Evolutionary conservation across 1,284 basidiomycete species (phyloP), one percentile per base, ranked within the genome.

Genomic region (Sanghuangporus sanghuang): DNA sequence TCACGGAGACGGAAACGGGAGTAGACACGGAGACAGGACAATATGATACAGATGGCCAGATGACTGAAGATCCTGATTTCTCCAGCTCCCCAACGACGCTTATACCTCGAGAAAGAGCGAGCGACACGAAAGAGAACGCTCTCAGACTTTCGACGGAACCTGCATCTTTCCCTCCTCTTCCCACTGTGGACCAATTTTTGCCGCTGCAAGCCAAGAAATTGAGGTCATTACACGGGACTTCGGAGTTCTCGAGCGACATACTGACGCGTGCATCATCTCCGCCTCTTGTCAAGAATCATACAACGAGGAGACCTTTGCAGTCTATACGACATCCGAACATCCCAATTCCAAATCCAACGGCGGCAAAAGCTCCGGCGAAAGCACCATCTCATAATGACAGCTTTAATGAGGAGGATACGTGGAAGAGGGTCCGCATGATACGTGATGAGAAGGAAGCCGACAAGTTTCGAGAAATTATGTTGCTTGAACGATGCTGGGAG

Each of bases 401-500:
- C 27, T 21, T 60, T 14, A 46, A 89, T 68, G 83, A 87, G 68
- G 83, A 88, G 63, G 87, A 90, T 64, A 86, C 87, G 0, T 93
- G 90, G 87, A 85, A 85, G 67, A 87, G 86, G 66, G 85, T 92
- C 52, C 81, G 80, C 69, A 83, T 87, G 78, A 79, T 81, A 54
- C 81, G 84, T 66, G 85, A 90, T 68, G 85, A 91, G 69, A 78
- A 82, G 68, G 82, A 84, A 46, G 90, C 91, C n/a, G 87, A 86
- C 71, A 76, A 78, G 61, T 91, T 87, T 72, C 77, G 86, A 58
- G 76, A 83, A 40, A 83, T 86, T 60, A 79, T 78, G 58, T 75
- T 92, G 61, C 61, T 90, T 27, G 84, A 86, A 69, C 82, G 83
- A 16, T 91, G 83, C 69, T 89, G 85, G 82, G 80, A 85, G 53